Percentiles rank a stretch among this genome's conserved stretches.
These are phyloP conservation scores for Pythium sukuiense DNA, from an alignment of 352 stramenopile genomes.

Conservation along the genomic window DNA sequence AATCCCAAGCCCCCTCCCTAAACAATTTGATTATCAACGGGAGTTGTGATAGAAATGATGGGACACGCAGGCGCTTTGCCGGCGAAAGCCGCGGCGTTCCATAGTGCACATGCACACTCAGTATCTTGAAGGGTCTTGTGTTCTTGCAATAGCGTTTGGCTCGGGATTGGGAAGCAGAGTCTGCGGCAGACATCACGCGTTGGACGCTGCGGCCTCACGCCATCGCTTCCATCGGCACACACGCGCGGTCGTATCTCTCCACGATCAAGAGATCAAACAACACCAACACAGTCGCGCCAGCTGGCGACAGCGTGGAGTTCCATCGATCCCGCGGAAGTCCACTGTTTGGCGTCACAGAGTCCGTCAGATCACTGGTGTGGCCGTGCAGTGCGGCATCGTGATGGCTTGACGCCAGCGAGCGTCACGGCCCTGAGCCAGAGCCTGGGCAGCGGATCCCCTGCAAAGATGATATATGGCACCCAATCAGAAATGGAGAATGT, in stretches of 20 bases:
- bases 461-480: neutral
- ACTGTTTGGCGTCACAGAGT: conserved; percentile 1
- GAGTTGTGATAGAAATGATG: no score
- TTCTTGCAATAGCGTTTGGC: neutral
- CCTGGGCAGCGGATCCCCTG: neutral
- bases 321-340: neutral
- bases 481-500: neutral
- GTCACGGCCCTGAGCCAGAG: neutral
- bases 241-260: neutral
- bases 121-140: no score
- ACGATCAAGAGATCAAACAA: neutral
- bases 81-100: neutral
- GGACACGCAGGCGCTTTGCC: neutral
- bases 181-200: neutral
- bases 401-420: neutral
- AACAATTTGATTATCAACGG: no score
- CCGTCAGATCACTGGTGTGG: neutral
- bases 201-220: neutral
- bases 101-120: no score
- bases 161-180: neutral
- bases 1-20: neutral
- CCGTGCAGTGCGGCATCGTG: neutral
- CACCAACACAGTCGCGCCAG: neutral
- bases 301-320: neutral
- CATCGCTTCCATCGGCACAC: neutral